These are phyloP conservation scores for Dendrocalamus latiflorus DNA, from an alignment of 202 grass and related monocot genomes.

Conservation along the genomic window DNA sequence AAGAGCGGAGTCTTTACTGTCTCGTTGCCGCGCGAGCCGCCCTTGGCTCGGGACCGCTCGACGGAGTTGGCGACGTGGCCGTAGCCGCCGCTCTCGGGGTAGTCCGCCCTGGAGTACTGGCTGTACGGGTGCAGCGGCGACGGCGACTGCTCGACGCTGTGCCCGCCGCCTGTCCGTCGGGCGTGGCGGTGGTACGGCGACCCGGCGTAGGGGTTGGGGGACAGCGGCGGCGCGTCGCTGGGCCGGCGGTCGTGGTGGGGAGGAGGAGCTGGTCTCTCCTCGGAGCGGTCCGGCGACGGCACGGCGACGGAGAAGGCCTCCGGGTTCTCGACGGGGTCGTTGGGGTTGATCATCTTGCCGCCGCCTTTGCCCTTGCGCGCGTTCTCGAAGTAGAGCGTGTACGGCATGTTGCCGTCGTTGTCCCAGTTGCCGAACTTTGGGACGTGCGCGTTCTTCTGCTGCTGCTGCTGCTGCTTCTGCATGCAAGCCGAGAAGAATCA, in stretches of 20 bases:
- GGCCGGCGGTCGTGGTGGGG: slow-evolving; percentile 21
- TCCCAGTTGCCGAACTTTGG: slow-evolving; percentile 88
- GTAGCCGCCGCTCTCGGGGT: slow-evolving; percentile 7
- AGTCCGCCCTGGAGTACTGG: neutral
- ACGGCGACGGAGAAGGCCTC: slow-evolving; percentile 52
- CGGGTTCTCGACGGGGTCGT: slow-evolving; percentile 73
- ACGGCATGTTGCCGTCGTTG: slow-evolving; percentile 62
- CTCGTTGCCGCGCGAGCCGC: slow-evolving; percentile 28
- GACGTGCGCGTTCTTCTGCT: slow-evolving; percentile 57
- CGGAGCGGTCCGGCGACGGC: slow-evolving; percentile 32
- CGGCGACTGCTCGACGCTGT: slow-evolving; percentile 53
- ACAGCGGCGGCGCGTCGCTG: slow-evolving; percentile 19
- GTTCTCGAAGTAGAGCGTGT: slow-evolving; percentile 77
- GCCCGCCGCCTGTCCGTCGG: neutral
- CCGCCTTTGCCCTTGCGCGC: slow-evolving; percentile 67
- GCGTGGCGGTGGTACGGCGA: slow-evolving; percentile 35
- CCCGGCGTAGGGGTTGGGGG: slow-evolving; percentile 31
- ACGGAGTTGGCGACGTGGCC: slow-evolving; percentile 44
- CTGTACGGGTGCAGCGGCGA: slow-evolving; percentile 44
- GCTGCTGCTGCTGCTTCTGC: slow-evolving; percentile 39
- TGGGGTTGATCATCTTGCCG: slow-evolving; percentile 74
- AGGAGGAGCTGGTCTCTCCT: neutral
- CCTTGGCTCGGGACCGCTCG: slow-evolving; percentile 33
- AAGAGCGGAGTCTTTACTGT: slow-evolving; percentile 13
- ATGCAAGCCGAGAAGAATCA: neutral